A percentile compares a stretch with the other conserved stretches of the same genome.
Conservation (phyloP, 1,139 yeast species). For the Yamadazyma atmosphaerica region DNA sequence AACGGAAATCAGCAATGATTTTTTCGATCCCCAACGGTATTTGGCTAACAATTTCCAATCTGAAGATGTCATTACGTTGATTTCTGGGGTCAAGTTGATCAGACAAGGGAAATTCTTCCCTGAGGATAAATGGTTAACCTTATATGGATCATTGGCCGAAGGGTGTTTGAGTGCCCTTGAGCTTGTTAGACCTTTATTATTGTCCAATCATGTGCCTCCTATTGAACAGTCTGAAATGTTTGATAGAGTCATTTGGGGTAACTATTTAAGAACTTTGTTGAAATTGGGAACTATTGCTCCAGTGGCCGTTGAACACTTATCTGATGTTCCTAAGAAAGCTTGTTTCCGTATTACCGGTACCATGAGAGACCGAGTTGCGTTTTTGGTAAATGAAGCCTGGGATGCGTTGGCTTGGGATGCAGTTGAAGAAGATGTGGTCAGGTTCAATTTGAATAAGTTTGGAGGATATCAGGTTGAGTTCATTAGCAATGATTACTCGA, state of each 20-base stretch:
- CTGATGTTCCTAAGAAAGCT: slow-evolving; percentile 74
- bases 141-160: slow-evolving; percentile 61
- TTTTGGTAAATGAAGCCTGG: slow-evolving; percentile 65
- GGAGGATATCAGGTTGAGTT: slow-evolving; percentile 78
- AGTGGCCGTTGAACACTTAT: slow-evolving; percentile 60
- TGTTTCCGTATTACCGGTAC: slow-evolving; percentile 64
- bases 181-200: slow-evolving; percentile 55
- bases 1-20: slow-evolving; percentile 26
- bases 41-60: slow-evolving; percentile 34
- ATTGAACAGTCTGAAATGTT: slow-evolving; percentile 47
- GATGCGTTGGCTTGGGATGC: slow-evolving; percentile 72
- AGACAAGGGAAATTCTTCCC: slow-evolving; percentile 65
- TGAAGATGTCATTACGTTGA: slow-evolving; percentile 48
- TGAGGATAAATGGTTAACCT: slow-evolving; percentile 65
- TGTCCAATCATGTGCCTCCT: slow-evolving; percentile 56
- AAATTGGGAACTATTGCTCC: slow-evolving; percentile 56
- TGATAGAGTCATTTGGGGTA: slow-evolving; percentile 64
- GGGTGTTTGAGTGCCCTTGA: slow-evolving; percentile 61
- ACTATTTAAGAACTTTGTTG: slow-evolving; percentile 58
- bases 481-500: slow-evolving; percentile 56
- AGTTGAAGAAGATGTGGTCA: slow-evolving; percentile 52
- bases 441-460: slow-evolving; percentile 63
- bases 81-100: slow-evolving; percentile 58
- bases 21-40: slow-evolving; percentile 33
- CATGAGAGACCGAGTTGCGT: slow-evolving; percentile 61